A percentile compares a stretch with the other conserved stretches of the same genome.
phyloP scores from a whole-genome alignment of 2,329 filamentous ascomycete species.

The Penicillium concentricum region DNA sequence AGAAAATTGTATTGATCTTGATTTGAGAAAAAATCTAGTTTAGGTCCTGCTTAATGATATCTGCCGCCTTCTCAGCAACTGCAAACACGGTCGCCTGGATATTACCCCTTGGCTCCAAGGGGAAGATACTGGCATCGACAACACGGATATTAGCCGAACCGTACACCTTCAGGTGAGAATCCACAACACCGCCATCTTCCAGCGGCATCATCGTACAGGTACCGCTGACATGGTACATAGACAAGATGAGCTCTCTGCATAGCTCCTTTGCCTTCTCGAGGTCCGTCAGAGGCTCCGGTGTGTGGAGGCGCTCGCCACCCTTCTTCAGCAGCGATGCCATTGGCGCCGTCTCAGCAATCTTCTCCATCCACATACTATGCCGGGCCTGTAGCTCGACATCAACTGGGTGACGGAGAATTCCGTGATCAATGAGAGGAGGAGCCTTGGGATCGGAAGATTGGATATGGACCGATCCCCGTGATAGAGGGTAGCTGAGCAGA shows the following conservation, averaged over 20 bases:
- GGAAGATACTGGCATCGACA: constrained; percentile 38
- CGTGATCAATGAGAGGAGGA: constrained; percentile 44
- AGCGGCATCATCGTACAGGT: constrained; percentile 34
- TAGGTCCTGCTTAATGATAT: constrained; percentile 25
- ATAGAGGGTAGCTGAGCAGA: constrained; percentile 31
- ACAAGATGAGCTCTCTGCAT: constrained; percentile 19
- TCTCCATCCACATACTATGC: constrained; percentile 35
- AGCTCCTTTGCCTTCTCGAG: constrained; percentile 15
- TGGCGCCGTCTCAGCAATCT: constrained; percentile 30
- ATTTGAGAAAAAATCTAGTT: not conserved
- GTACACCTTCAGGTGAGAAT: constrained; percentile 27
- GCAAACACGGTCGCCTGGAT: constrained; percentile 39
- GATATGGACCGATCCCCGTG: constrained; percentile 41
- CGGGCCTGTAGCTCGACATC: constrained; percentile 44
- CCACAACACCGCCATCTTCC: constrained; percentile 32
- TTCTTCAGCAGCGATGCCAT: constrained; percentile 34
- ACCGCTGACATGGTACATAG: constrained; percentile 26
- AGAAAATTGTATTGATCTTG: not conserved
- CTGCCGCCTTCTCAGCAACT: constrained; percentile 35
- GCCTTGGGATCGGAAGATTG: constrained; percentile 34
- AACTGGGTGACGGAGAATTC: constrained; percentile 45
- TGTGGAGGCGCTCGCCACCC: constrained; percentile 23
- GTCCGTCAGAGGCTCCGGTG: not conserved
- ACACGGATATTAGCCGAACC: constrained; percentile 33
- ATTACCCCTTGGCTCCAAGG: constrained; percentile 37